phyloP scores from a whole-genome alignment of 2,329 filamentous ascomycete genomes.

The Stemphylium beticola region DNA sequence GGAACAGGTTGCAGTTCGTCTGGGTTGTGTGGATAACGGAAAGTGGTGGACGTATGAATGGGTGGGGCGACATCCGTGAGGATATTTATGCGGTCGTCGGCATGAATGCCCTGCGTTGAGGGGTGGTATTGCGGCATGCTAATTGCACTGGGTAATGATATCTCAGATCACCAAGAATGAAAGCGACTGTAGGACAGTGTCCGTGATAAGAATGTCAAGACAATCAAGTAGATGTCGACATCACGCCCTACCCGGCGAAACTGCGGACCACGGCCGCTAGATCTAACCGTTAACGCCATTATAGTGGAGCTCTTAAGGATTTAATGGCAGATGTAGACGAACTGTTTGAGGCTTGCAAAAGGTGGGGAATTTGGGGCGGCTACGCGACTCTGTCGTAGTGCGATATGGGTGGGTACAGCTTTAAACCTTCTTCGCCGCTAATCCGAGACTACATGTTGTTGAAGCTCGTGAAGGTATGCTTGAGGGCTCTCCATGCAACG shows the following conservation, averaged over 20 bases:
- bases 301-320: slow-evolving; percentile 8
- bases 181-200: no score
- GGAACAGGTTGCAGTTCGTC: slow-evolving; percentile 62
- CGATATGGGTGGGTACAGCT: background rate
- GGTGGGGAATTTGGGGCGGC: slow-evolving; percentile 1
- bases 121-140: slow-evolving; percentile 51
- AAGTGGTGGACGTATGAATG: slow-evolving; percentile 90
- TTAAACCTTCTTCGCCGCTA: background rate
- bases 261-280: slow-evolving; percentile 3
- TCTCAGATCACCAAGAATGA: no score
- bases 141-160: background rate
- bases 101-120: slow-evolving; percentile 78
- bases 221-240: slow-evolving; percentile 14
- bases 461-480: background rate
- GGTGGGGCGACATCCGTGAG: slow-evolving; percentile 84
- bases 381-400: background rate
- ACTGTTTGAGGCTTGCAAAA: background rate
- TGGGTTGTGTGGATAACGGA: slow-evolving; percentile 77
- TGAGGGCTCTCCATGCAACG: background rate
- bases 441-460: background rate
- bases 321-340: slow-evolving; percentile 9
- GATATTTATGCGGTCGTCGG: slow-evolving; percentile 76
- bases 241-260: slow-evolving; percentile 17
- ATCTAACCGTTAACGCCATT: slow-evolving; percentile 12
- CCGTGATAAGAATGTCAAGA: background rate